Evolutionary conservation across 2,329 filamentous ascomycete species (phyloP).

Genomic region (Fusarium devonianum): DNA sequence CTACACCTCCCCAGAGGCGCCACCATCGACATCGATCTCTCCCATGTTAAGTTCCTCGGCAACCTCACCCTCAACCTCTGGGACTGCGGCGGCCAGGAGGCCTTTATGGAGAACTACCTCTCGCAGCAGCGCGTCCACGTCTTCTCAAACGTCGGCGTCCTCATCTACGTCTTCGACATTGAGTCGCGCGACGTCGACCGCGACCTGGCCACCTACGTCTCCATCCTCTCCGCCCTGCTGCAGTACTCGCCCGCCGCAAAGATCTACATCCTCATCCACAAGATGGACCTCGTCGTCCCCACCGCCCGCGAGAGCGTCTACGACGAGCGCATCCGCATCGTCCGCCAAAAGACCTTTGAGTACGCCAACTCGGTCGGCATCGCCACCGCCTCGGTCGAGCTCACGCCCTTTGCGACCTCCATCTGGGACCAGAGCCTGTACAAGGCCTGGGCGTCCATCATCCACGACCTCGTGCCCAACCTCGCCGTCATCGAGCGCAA

Average conservation of each 20-base stretch:
- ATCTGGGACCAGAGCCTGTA: conserved; percentile 99
- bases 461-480: conserved; percentile 97
- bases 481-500: conserved; percentile 86
- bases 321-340: conserved; percentile 79
- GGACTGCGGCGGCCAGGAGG: conserved; percentile 98
- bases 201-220: conserved; percentile 90
- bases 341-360: conserved; percentile 74
- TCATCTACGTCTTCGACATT: conserved; percentile 99
- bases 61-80: conserved; percentile 97
- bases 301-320: conserved; percentile 82
- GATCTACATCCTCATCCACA: conserved; percentile 96
- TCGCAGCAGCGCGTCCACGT: conserved; percentile 95
- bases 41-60: conserved; percentile 97
- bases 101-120: conserved; percentile 98
- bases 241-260: conserved; percentile 84
- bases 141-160: conserved; percentile 93
- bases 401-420: conserved; percentile 91
- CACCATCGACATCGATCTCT: conserved; percentile 98
- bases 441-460: conserved; percentile 97
- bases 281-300: conserved; percentile 94
- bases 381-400: conserved; percentile 58
- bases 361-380: conserved; percentile 51
- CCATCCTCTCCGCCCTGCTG: conserved; percentile 85
- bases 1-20: conserved; percentile 65
- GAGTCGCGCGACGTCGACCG: conserved; percentile 94